Evolutionary conservation across 805 yeast genomes (phyloP), one percentile per base, ranked within the genome.

Genomic region (Candida wancherniae): DNA sequence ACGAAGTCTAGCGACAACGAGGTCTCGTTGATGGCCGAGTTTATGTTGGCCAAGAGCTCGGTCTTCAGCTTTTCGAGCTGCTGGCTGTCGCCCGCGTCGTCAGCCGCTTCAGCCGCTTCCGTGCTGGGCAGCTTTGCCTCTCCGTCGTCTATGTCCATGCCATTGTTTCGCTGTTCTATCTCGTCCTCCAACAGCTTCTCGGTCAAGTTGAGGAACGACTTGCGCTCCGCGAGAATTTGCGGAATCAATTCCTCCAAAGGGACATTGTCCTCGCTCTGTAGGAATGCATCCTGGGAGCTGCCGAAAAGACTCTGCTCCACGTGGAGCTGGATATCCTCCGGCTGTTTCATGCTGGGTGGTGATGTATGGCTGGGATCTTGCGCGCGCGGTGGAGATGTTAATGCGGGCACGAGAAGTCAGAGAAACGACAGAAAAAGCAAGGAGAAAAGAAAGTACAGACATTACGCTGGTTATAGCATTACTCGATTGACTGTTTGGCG

Each of bases 1-100:
- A 90, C 80, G 41, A 88, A 84, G 51, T 90, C 98, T 35, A 88
- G 62, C 1, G 95, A 80, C 22, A 92, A 57, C 0, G 96, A 87
- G 0, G 94, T 78, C 51, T 92, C 97, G 52, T 90, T 92, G 44
- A 84, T 63, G 2, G 97, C 95, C 0, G 75, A 55, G 32, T 74
- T 70, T 18, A 83, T 65, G 24, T 67, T 62, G 11, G 61, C 64
- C 10, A 78, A 45, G 24, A 80, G 66, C 36, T 76, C 75, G n/a
- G 59, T 50, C 48, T 77, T 77, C 11, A 73, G 66, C 25, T 61
- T 63, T 28, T 61, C 55, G 45, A 78, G 77, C 7, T 61, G 60
- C 26, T 64, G 71, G 7, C 24, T 31, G 17, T 36, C 50, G 21
- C 23, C 29, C 11, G 38, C 24, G n/a, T 43, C 45, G 11, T 51